These are phyloP conservation scores for Aristolochia californica DNA, from an alignment of 164 flowering plant species.

Conservation along the genomic window DNA sequence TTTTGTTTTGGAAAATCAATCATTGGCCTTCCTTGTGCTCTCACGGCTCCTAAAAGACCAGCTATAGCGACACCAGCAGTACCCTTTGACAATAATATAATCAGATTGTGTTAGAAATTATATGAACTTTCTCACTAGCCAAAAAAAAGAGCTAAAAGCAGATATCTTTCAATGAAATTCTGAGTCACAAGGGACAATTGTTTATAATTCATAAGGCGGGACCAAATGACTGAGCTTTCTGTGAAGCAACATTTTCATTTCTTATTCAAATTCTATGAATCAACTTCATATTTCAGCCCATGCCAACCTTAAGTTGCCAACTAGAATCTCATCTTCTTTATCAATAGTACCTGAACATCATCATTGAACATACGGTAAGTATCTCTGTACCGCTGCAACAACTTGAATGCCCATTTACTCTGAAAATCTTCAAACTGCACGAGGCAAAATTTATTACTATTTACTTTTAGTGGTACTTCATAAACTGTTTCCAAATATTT, in stretches of 20 bases:
- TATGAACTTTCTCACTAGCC: too few relatives aligned
- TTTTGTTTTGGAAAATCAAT: slow-evolving; percentile 94
- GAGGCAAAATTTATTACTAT: slow-evolving; percentile 9
- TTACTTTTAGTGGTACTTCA: background rate
- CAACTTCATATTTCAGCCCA: too few relatives aligned
- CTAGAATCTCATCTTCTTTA: too few relatives aligned
- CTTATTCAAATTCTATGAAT: too few relatives aligned
- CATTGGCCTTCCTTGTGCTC: slow-evolving; percentile 96
- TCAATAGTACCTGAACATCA: slow-evolving; percentile 74
- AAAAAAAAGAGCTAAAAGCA: too few relatives aligned
- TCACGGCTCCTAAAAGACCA: slow-evolving; percentile 96
- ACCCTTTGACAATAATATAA: slow-evolving; percentile 35
- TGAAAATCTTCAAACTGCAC: slow-evolving; percentile 96
- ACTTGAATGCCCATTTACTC: slow-evolving; percentile 98
- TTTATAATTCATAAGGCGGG: too few relatives aligned
- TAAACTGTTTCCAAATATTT: background rate
- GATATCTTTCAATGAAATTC: too few relatives aligned
- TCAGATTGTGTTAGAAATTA: too few relatives aligned
- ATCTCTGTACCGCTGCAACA: slow-evolving; percentile 85
- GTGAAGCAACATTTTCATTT: too few relatives aligned
- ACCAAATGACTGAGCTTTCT: too few relatives aligned
- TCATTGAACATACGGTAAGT: slow-evolving; percentile 93
- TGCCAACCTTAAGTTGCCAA: too few relatives aligned
- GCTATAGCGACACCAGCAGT: slow-evolving; percentile 99
- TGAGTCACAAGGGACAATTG: too few relatives aligned